These are phyloP conservation scores for Phaffia australis DNA, from an alignment of 768 basidiomycete species.

Conservation along the genomic window DNA sequence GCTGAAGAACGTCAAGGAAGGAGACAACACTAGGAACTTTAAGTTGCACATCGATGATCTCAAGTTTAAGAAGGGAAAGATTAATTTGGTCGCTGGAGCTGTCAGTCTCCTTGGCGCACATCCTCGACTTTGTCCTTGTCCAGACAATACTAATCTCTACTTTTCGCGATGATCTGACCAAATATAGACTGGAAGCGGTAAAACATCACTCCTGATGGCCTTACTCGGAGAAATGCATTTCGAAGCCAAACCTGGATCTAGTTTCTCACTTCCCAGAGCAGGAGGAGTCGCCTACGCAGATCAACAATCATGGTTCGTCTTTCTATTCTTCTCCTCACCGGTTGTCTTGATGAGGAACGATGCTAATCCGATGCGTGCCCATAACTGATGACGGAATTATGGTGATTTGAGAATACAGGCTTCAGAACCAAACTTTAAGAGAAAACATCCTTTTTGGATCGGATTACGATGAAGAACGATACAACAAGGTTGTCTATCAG, in stretches of 20 bases:
- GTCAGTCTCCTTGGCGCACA: background rate
- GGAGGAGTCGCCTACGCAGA: slow-evolving; percentile 67
- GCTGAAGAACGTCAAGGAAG: slow-evolving; percentile 1
- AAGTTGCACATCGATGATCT: slow-evolving; percentile 36
- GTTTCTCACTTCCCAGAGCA: slow-evolving; percentile 57
- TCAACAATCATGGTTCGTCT: slow-evolving; percentile 72
- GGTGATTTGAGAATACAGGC: background rate
- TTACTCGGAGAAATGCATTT: slow-evolving; percentile 42
- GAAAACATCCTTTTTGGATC: slow-evolving; percentile 25
- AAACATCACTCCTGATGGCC: slow-evolving; percentile 36
- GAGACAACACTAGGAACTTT: slow-evolving; percentile 32
- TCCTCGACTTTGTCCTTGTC: too few species aligned
- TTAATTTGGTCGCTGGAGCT: slow-evolving; percentile 38
- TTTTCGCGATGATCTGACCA: background rate
- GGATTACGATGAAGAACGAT: slow-evolving; percentile 20
- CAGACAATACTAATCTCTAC: background rate
- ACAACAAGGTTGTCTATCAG: slow-evolving; percentile 20
- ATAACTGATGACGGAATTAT: too few species aligned
- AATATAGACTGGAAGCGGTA: slow-evolving; percentile 37
- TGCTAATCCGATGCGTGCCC: too few species aligned
- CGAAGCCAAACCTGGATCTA: slow-evolving; percentile 43
- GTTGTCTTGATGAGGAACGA: too few species aligned
- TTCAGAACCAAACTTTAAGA: slow-evolving; percentile 49
- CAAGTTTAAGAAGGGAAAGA: slow-evolving; percentile 37
- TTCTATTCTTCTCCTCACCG: too few species aligned